Base-by-base conservation (phyloP, 139 green algal genomes). In the Haematococcus sp. region DNA sequence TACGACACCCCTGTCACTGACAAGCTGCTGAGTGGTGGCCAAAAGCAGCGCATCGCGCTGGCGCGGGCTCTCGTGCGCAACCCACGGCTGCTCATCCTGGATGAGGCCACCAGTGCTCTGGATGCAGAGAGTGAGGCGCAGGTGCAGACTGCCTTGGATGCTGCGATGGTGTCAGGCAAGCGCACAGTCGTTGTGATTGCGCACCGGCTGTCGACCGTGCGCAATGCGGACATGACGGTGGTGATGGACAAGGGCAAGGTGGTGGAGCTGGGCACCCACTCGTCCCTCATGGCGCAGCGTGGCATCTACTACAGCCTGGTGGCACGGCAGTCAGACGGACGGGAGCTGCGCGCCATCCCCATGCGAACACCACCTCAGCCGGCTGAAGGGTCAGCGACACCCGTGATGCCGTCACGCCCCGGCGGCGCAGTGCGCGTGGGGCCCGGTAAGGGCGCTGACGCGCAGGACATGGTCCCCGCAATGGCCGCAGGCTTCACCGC, bases 121-220 rank as follows among this genome's bases (percentile, higher is more conserved):
- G 34, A 28, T 51, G 61, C 61, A 13, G 15, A 23, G 55, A 60
- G 59, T 25, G 52, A 28, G 52, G 52, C 22, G 20, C 71, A 88
- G 49, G 89, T 95, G 63, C 88, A 94, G 71, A 76, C 68, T 31
- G 88, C 89, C 15, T 84, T 96, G 64, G 90, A 95, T 68, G 31
- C 70, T 0, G 74, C 88, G 2, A 92, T 94, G 86, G 35, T 59
- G 44, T 40, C 54, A 2, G 66, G 70, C 22, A 70, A 77, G 60
- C 83, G 88, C 70, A 89, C 88, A 1, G 85, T 93, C 51, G 78
- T 95, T 27, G 84, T 96, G 35, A 94, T 96, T 25, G 91, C 91
- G 17, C 91, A 96, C 83, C 76, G 89, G 20, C 84, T 96, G 68
- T 83, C 81, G 32, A 96, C 90, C 0, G 90, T 96, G 63, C 83